Base-by-base conservation (phyloP, 148 eudicot genomes). In the Heliosperma pusillum region DNA sequence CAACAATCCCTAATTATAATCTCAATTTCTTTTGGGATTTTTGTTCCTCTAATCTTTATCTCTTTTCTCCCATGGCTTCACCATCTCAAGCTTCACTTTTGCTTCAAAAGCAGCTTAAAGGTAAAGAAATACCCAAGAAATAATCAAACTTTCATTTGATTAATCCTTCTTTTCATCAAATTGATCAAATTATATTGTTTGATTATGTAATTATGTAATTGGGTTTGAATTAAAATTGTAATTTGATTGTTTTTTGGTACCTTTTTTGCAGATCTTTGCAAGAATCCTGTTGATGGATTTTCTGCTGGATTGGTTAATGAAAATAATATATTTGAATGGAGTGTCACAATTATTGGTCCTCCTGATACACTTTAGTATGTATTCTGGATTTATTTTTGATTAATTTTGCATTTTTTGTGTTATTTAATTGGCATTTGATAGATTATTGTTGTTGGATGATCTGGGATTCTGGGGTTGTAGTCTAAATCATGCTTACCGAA, bases 31-130 rank as follows among this genome's bases (percentile, higher is more conserved):
- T 36, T 33, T 33, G 42, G 9, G 42, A 36, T 36, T 40, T 65
- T 40, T 19, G 44, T 33, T 50, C 72, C 69, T 59, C 71, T n/a
- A 50, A 76, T 24, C 19, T 42, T 19, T 9, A 3, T 26, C 60
- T 30, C 42, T 36, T 36, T 36, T 36, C 42, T 29, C 33, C 53
- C 74, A 87, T 87, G 93, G 88, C 84, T 25, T 82, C 89, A 29
- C 73, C 85, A 8, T 88, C 94, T 66, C 94, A 90, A 83, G 94
- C 94, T 40, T 83, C 85, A 73, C 91, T 90, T 42, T 85, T 90
- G 61, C 90, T 90, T 60, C 94, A 90, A 58, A 90, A 90, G 77
- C 94, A 90, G 70, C 90, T 90, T 20, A 88, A 87, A 83, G 94
- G 94, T 89, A 24, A 27, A 27, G 50, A 27, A 61, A 73, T 40